Base-by-base conservation (phyloP, 2,329 filamentous ascomycete genomes). In the Pseudogymnoascus sp. region DNA sequence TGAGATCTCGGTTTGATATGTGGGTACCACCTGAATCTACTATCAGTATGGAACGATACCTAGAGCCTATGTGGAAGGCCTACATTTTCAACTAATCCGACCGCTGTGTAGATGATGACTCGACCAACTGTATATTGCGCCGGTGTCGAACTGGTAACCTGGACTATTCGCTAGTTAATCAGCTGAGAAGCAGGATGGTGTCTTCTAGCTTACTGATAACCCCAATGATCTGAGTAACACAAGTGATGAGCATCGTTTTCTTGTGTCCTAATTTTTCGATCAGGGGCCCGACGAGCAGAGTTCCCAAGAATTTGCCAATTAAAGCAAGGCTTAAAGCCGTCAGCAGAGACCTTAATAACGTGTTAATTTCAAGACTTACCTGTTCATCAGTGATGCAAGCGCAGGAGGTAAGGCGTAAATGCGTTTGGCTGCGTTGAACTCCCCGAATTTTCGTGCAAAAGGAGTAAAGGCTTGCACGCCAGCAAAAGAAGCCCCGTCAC, bases 381-480 rank as follows among this genome's bases (percentile, higher is more conserved):
- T 40, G 16, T 40, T 40, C 38, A 40, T 40, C 16, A 40, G 38
- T 18, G 38, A 40, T 18, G 38, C 38, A 18, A 40, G 38, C 14
- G 38, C n/a, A 18, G 38, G 38, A 40, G 38, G 38, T 40, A 40
- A 18, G 38, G 38, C n/a, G 38, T 40, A 40, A 18, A 11, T 40
- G 38, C 55, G 63, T 25, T 23, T 61, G 1, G 12, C 37, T 14
- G 8, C 64, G 37, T 63, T 63, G 49, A 61, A 66, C 8, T 31
- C 12, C 5, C 65, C 65, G 33, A 67, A 67, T 31, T 55, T 61
- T 5, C 43, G 28, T 16, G 64, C 35, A 38, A 67, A 67, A 28
- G 65, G 65, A n/a, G 40, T 43, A 25, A 67, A 61, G 40, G 65
- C 64, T 41, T 67, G 65, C 12, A 67, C 65, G 52, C 65, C 64